Conservation (phyloP, 306 rosid species). For the Quercus engelmannii region DNA sequence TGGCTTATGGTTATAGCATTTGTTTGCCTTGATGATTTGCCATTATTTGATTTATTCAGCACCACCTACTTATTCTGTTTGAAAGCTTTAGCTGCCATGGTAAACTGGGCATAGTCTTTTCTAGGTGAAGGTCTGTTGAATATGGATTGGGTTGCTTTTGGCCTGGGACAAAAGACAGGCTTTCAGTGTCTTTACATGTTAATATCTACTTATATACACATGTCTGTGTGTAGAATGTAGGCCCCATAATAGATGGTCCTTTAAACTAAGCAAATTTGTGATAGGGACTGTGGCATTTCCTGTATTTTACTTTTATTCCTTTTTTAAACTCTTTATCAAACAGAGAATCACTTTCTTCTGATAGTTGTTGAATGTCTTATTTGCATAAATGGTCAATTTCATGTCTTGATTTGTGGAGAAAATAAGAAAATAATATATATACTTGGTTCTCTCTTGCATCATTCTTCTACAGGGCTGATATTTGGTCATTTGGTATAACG, state of each 20-base stretch:
- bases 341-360: background rate
- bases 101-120: background rate
- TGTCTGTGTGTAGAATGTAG: background rate
- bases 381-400: background rate
- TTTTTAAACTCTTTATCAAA: background rate
- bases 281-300: background rate
- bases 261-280: background rate
- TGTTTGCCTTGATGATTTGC: background rate
- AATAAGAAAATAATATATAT: background rate
- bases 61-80: background rate
- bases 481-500: slow-evolving; percentile 63
- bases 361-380: background rate
- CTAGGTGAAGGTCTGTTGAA: background rate
- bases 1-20: background rate
- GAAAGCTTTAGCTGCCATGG: background rate
- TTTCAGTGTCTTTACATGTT: background rate
- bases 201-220: background rate
- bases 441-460: slow-evolving; percentile 1
- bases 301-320: background rate
- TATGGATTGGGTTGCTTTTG: background rate
- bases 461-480: slow-evolving; percentile 49
- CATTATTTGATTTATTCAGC: background rate
- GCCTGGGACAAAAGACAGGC: background rate
- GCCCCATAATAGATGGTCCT: background rate
- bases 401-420: background rate